phyloP scores from a whole-genome alignment of 495 filamentous ascomycete genomes.

The Beverwykella pulmonaria region DNA sequence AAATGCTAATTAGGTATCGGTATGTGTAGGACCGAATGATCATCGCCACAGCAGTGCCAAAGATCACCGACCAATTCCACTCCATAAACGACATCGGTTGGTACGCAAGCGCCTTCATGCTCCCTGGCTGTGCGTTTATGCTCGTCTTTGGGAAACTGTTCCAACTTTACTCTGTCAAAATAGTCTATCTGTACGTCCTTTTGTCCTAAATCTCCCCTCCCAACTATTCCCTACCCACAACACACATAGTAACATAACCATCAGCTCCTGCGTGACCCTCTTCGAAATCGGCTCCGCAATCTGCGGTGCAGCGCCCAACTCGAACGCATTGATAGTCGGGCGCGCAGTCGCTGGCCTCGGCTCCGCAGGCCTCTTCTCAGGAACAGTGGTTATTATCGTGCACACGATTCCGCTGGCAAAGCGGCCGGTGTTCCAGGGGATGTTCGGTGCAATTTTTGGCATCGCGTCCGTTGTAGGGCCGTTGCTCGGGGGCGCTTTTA shows the following conservation, averaged over 20 bases:
- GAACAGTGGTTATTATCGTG: slow-evolving; percentile 77
- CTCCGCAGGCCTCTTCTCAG: slow-evolving; percentile 40
- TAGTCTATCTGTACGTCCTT: slow-evolving; percentile 1
- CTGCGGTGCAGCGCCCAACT: slow-evolving; percentile 44
- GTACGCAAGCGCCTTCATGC: slow-evolving; percentile 72
- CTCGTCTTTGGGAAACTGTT: slow-evolving; percentile 77
- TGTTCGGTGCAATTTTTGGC: slow-evolving; percentile 80
- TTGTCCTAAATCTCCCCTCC: slow-evolving; percentile 38
- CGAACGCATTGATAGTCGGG: slow-evolving; percentile 31
- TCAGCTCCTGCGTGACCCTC: slow-evolving; percentile 67
- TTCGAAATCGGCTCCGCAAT: slow-evolving; percentile 85
- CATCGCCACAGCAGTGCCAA: slow-evolving; percentile 65
- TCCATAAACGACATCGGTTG: slow-evolving; percentile 75
- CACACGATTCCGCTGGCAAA: slow-evolving; percentile 70
- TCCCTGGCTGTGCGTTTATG: slow-evolving; percentile 69
- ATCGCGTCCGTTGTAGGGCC: slow-evolving; percentile 59
- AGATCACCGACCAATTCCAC: slow-evolving; percentile 76
- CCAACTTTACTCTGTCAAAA: slow-evolving; percentile 71
- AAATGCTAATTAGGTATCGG: not conserved
- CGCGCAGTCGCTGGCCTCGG: slow-evolving; percentile 36
- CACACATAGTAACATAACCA: slow-evolving; percentile 65
- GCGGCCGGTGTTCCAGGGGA: slow-evolving; percentile 70
- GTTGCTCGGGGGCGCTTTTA: slow-evolving; percentile 45
- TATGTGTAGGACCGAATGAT: slow-evolving; percentile 23
- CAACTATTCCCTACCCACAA: slow-evolving; percentile 69